Base-by-base conservation (phyloP, 805 yeast genomes). In the Candida ulmi region DNA sequence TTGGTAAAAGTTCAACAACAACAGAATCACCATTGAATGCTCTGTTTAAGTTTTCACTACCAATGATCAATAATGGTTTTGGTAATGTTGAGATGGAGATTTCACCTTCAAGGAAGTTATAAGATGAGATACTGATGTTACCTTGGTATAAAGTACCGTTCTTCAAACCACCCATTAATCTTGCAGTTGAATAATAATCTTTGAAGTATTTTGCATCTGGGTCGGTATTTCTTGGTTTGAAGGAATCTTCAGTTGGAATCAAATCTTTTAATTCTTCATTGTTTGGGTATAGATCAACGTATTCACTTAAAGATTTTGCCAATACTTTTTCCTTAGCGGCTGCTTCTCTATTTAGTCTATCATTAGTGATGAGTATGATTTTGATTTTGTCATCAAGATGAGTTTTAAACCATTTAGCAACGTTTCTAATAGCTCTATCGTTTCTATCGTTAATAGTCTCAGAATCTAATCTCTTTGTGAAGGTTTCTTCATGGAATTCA, bases 1-100 rank as follows among this genome's bases (percentile, higher is more conserved):
- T 76, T 1, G 98, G 96, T 32, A 93, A 68, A 32, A 93, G 65
- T 61, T 93, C 98, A 5, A 93, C 88, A 34, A 88, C 85, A 24
- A 93, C 98, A 28, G 79, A 74, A 55, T 93, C 99, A 21, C 96
- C 90, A 52, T 86, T 87, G 65, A 91, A 91, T 0, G 91, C 84
- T 61, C 99, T 78, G 60, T 93, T 93, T 50, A 93, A 63, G 58
- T 81, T 80, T 53, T 85, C 86, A 35, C 90, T 72, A 0, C 99
- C 99, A 11, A 84, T 63, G 29, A 93, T 68, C 30, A 91, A 66
- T 24, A 93, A 69, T 1, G 97, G 97, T 57, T 81, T 83, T 32
- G 87, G 80, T 54, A 87, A 81, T 0, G 83, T 76, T 2, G 81
- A 67, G 5, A 84, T 75, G 37, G 77, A 72, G 2, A 93, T 82